phyloP scores from a whole-genome alignment of 805 yeast genomes.

The Hemisphaericaspora nanyangensis region DNA sequence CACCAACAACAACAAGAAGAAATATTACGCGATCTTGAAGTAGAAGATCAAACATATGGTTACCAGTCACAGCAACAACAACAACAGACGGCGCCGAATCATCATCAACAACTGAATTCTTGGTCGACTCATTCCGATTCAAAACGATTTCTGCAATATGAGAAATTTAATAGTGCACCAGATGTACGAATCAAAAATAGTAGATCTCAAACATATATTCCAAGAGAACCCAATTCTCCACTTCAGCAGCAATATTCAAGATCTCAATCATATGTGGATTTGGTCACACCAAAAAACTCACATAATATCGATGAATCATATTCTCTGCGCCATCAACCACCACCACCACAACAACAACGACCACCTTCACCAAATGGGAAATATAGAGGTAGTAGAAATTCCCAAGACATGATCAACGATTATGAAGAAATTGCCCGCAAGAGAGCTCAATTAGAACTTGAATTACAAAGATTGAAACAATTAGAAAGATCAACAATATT shows the following conservation, averaged over 20 bases:
- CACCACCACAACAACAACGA: conserved; percentile 20
- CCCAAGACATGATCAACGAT: conserved; percentile 12
- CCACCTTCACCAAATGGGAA: conserved; percentile 13
- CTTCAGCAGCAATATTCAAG: conserved; percentile 3
- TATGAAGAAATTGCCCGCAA: conserved; percentile 30
- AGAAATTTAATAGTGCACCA: background rate
- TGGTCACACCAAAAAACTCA: background rate
- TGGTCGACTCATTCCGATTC: conserved; percentile 6
- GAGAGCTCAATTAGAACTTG: conserved; percentile 38
- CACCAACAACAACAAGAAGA: conserved; percentile 13
- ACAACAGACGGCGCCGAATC: no score
- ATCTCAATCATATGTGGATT: conserved; percentile 17
- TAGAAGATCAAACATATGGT: no score
- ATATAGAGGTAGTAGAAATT: background rate
- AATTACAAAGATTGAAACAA: conserved; percentile 29
- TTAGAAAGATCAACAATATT: conserved; percentile 21
- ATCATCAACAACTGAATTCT: background rate
- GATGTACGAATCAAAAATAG: background rate
- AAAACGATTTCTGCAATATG: conserved; percentile 12
- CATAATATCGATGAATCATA: no score
- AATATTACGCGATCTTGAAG: no score
- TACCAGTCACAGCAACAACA: no score
- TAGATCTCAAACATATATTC: background rate
- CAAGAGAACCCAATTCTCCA: background rate
- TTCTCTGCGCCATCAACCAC: background rate